Evolutionary conservation across 2,329 filamentous ascomycete species (phyloP), one percentile per base, ranked within the genome.

Genomic region (Calonectria pteridis): DNA sequence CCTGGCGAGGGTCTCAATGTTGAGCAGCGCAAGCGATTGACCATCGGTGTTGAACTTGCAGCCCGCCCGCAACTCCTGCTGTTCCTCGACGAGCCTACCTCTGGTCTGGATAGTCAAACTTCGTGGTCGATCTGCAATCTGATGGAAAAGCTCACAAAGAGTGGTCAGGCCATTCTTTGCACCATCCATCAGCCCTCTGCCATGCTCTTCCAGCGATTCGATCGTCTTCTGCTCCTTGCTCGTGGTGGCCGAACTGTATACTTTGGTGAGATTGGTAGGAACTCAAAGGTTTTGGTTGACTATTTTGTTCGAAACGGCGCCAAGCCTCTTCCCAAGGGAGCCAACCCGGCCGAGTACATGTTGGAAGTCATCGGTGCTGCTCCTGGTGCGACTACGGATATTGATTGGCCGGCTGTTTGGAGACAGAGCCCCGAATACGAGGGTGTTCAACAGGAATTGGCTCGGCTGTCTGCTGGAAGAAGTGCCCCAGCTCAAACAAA

Each of bases 281-380:
- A 79, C 33, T 77, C 78, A 0, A 67, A 63, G 1, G 46, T 55
- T n/a, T 78, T 92, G 53, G 85, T 88, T 2, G 84, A 84, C 70
- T 93, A 93, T 81, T 95, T 95, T 74, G 88, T 90, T 75, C 82
- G 84, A 37, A 91, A 93, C 73, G 92, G 92, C 23, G 90, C 88
- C 87, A 2, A 81, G 85, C 40, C 89, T 14, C 55, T 90, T 53
- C 84, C 86, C 3, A 75, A 84, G 3, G 88, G 88, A 9, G 89
- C 89, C 23, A 94, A 94, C 75, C 92, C 92, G 2, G 92, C 92
- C 0, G 92, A 94, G 81, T 93, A 90, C 85, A 93, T 94, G 90
- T 86, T 93, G 16, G 81, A 85, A 35, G 82, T 84, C 51, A 82
- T 82, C 59, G 78, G 79, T 9, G 81, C 77, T n/a, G 88, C 91